Percentiles rank a stretch among this genome's conserved stretches.
These are phyloP conservation scores for Coriolopsis trogii DNA, from an alignment of 1,284 basidiomycete species.

Conservation along the genomic window DNA sequence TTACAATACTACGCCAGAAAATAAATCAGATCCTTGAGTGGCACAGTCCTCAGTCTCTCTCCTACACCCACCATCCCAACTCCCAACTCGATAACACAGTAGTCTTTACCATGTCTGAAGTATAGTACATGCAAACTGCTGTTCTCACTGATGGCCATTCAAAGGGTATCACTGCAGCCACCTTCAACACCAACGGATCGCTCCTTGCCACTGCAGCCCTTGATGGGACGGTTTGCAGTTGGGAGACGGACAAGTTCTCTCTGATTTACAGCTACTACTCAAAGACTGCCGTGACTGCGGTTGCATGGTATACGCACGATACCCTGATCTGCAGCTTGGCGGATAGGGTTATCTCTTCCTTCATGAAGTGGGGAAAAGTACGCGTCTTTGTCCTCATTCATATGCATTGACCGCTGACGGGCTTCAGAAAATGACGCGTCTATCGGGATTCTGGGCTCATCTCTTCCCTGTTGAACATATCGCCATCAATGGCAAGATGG, in stretches of 20 bases:
- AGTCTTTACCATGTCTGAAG: not conserved
- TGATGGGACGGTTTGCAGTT: not conserved
- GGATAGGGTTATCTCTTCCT: not conserved
- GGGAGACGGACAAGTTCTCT: not conserved
- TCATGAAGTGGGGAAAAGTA: not conserved
- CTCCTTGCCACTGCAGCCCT: not conserved
- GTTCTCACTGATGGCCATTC: not conserved
- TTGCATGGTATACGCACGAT: not conserved
- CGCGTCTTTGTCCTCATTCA: not conserved
- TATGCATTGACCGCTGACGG: no score
- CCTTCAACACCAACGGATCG: not conserved
- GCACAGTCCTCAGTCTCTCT: no score
- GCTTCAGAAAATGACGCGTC: not conserved
- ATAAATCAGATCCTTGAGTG: no score
- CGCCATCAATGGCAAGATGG: not conserved
- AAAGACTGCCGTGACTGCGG: not conserved
- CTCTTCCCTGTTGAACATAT: not conserved
- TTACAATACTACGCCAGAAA: no score
- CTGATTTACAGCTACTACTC: not conserved
- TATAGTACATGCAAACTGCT: not conserved
- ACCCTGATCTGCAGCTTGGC: not conserved
- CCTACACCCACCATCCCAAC: no score
- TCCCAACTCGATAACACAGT: no score
- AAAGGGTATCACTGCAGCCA: not conserved
- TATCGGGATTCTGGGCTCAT: slow-evolving; percentile 1